Conservation (phyloP, 805 yeast species). For the Blastobotrys terrestris region DNA sequence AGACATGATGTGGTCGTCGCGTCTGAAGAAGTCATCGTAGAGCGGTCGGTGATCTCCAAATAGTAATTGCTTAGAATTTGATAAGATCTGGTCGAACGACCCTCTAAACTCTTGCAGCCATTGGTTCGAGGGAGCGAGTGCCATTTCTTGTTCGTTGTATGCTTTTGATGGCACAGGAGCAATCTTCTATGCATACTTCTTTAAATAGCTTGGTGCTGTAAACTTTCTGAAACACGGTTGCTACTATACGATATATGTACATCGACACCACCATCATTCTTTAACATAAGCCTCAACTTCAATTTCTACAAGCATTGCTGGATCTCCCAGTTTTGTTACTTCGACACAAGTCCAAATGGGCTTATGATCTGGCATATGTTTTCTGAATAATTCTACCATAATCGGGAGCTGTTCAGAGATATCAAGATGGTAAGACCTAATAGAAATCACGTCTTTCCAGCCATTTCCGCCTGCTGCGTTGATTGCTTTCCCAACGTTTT, state of each 20-base stretch:
- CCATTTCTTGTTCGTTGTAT: too few relatives aligned
- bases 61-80: neutral
- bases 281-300: neutral
- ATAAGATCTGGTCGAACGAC: neutral
- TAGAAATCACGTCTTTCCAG: neutral
- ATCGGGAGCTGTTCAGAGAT: neutral
- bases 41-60: neutral
- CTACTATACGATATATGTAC: neutral
- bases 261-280: neutral
- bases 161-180: too few relatives aligned
- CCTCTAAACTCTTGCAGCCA: neutral
- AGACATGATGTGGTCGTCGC: neutral
- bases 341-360: neutral
- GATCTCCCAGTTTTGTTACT: neutral
- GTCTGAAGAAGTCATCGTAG: too few relatives aligned
- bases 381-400: neutral
- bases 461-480: neutral
- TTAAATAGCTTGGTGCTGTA: neutral
- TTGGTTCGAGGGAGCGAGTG: neutral
- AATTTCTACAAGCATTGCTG: neutral
- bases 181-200: too few relatives aligned
- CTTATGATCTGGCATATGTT: neutral
- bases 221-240: too few relatives aligned
- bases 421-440: neutral
- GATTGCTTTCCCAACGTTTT: neutral